Conservation (phyloP, 75 land plant species). For the Picea sitchensis region DNA sequence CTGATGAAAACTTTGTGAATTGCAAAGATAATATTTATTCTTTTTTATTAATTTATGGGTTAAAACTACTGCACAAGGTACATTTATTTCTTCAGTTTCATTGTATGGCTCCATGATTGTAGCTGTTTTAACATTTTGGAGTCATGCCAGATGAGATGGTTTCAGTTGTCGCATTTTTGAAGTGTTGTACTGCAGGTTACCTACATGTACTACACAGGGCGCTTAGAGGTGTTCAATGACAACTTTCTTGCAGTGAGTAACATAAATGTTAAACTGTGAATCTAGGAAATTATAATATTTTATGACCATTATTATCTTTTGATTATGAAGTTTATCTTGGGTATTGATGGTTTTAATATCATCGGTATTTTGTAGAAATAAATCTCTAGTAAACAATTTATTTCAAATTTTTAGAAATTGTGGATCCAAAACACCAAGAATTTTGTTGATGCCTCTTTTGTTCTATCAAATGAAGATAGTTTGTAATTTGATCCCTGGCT, state of each 20-base stretch:
- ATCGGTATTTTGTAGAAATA: background rate
- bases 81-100: too few relatives aligned
- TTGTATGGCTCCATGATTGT: too few relatives aligned
- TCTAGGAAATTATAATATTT: background rate
- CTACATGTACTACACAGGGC: constrained; percentile 99
- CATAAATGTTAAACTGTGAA: background rate
- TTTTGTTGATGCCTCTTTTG: background rate
- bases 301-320: background rate
- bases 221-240: constrained; percentile 96
- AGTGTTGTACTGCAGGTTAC: constrained; percentile 62
- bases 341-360: background rate
- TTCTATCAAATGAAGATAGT: background rate
- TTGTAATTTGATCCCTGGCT: background rate
- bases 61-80: too few relatives aligned
- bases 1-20: background rate
- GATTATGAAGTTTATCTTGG: background rate
- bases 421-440: background rate
- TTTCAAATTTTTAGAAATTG: background rate
- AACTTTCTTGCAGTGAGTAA: constrained; percentile 80
- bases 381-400: background rate
- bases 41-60: background rate
- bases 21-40: background rate
- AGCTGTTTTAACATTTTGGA: background rate
- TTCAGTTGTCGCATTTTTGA: background rate
- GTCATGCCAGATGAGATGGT: background rate